Evolutionary conservation across 2,329 filamentous ascomycete species (phyloP).

Genomic region (Arachnopeziza araneosa): DNA sequence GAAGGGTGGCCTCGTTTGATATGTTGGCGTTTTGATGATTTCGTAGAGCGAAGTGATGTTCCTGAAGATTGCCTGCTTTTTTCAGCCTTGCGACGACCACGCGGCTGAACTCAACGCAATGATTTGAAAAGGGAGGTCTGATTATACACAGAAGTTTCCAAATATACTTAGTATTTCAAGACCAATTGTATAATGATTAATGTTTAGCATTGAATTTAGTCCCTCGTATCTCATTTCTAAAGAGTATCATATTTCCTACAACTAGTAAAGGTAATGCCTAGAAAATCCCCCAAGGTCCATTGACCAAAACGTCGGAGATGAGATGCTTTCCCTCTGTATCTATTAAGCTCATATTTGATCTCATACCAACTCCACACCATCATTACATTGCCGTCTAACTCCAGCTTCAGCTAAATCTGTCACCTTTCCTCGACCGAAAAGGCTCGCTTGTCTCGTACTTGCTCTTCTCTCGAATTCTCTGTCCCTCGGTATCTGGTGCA

Average conservation of each 20-base stretch:
- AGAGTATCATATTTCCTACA: too few relatives aligned
- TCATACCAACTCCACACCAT: neutral
- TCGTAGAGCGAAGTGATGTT: neutral
- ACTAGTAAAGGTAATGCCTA: too few relatives aligned
- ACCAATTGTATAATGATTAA: too few relatives aligned
- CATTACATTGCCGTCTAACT: neutral
- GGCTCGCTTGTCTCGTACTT: conserved; percentile 81
- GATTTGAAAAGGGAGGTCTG: neutral
- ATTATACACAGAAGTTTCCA: neutral
- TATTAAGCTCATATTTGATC: neutral
- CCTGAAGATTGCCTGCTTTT: neutral
- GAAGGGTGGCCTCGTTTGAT: neutral
- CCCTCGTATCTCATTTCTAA: too few relatives aligned
- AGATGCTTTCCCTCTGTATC: conserved; percentile 1
- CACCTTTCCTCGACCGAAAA: conserved; percentile 75
- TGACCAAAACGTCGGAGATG: conserved; percentile 13
- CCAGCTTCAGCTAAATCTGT: conserved; percentile 62
- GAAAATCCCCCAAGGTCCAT: neutral
- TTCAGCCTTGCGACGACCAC: conserved; percentile 2
- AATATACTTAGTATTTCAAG: too few relatives aligned
- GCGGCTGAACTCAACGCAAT: neutral
- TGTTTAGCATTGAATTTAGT: too few relatives aligned
- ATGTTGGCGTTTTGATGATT: neutral
- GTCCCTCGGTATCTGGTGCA: conserved; percentile 64
- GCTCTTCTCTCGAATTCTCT: conserved; percentile 67